Conservation (phyloP, 805 yeast genomes). For the Kuraishia ogatae region DNA sequence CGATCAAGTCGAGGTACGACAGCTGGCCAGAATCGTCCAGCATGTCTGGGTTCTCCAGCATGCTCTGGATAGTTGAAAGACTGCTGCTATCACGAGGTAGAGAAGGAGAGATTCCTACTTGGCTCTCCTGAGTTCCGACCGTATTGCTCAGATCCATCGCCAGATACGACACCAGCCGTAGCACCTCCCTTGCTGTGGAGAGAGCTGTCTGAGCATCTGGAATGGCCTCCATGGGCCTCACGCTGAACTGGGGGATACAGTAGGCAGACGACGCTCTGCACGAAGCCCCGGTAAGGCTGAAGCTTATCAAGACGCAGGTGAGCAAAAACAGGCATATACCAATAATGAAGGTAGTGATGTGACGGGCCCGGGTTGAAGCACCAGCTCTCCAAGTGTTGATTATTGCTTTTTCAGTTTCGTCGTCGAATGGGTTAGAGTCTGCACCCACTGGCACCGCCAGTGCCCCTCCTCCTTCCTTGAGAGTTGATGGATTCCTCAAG, state of each 20-base stretch:
- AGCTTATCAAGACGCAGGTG: neutral
- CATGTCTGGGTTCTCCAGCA: neutral
- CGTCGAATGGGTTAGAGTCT: too few species aligned
- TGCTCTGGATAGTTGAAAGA: neutral
- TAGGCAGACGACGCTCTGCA: constrained; percentile 21
- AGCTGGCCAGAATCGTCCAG: neutral
- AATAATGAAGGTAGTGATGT: neutral
- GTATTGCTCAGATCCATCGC: constrained; percentile 32
- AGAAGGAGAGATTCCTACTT: neutral
- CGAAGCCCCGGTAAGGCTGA: constrained; percentile 14
- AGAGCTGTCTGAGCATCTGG: constrained; percentile 23
- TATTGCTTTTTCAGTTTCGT: too few species aligned
- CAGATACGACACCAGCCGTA: constrained; percentile 33
- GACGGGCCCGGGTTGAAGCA: neutral
- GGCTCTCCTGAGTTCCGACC: neutral
- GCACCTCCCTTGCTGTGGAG: constrained; percentile 29
- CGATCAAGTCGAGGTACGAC: constrained; percentile 25
- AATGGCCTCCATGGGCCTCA: constrained; percentile 29
- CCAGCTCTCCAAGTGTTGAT: neutral
- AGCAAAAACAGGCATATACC: neutral
- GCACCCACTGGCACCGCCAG: neutral
- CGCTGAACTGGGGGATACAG: constrained; percentile 35
- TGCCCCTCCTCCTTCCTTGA: neutral
- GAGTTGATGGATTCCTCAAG: too few species aligned
- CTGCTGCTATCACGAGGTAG: too few species aligned